phyloP scores from a whole-genome alignment of 225 moss, liverwort and hornwort species.

The Antitrichia curtipendula region DNA sequence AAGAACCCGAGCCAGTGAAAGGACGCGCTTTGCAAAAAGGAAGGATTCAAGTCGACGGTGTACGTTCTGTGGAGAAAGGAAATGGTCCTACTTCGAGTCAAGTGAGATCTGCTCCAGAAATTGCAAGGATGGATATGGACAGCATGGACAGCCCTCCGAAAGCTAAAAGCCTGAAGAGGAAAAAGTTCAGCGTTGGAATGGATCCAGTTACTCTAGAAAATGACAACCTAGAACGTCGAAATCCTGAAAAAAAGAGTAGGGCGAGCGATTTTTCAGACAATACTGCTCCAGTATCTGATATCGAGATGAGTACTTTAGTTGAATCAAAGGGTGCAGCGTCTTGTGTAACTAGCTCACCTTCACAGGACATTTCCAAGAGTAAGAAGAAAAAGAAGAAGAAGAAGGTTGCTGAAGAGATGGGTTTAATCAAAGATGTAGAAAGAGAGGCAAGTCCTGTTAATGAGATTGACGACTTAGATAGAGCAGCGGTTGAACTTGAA shows the following conservation, averaged over 20 bases:
- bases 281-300: neutral
- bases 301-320: neutral
- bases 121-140: neutral
- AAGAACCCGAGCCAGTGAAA: constrained; percentile 3
- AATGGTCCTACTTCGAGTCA: neutral
- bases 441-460: neutral
- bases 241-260: constrained; percentile 12
- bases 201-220: neutral
- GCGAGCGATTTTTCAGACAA: neutral
- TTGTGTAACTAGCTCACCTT: neutral
- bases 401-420: neutral
- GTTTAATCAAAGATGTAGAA: neutral
- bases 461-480: neutral
- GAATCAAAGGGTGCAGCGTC: neutral
- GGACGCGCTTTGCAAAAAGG: neutral
- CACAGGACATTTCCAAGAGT: neutral
- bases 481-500: neutral
- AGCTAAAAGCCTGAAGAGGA: constrained; percentile 9
- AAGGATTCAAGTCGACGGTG: neutral
- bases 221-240: neutral
- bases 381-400: constrained; percentile 12
- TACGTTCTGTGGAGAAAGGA: neutral
- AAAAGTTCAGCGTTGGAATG: constrained; percentile 8
- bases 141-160: neutral
- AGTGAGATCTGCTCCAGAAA: neutral